Evolutionary conservation across 306 rosid genomes (phyloP).

Genomic region (Prinsepia uniflora): DNA sequence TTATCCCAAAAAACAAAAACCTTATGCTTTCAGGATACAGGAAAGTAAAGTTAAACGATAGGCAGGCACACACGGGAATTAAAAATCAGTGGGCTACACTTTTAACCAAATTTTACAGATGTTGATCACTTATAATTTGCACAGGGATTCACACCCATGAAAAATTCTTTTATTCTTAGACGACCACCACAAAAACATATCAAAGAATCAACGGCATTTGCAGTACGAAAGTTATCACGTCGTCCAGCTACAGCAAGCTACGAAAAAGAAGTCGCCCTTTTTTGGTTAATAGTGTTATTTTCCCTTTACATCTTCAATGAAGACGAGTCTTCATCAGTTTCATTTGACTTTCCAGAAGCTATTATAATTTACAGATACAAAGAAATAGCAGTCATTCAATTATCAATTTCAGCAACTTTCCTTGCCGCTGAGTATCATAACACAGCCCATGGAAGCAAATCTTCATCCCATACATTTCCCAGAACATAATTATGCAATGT

Average conservation of each 20-base stretch:
- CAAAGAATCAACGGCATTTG: background rate
- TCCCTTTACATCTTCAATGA: background rate
- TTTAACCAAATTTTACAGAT: background rate
- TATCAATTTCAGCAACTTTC: background rate
- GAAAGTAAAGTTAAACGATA: background rate
- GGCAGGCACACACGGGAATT: background rate
- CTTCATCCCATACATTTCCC: no score
- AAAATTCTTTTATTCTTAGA: background rate
- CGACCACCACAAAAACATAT: background rate
- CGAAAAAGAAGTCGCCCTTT: background rate
- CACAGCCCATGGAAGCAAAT: background rate
- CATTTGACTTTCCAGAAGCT: background rate
- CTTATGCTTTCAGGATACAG: background rate
- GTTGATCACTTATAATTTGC: background rate
- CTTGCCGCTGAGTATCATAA: background rate
- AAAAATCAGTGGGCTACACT: background rate
- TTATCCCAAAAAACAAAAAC: background rate
- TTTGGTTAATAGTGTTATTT: background rate
- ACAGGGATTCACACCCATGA: background rate
- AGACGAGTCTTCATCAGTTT: background rate
- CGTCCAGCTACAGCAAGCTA: background rate
- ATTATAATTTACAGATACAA: no score
- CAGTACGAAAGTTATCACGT: background rate
- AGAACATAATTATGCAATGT: background rate
- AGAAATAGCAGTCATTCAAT: background rate